phyloP scores from a whole-genome alignment of 2,329 filamentous ascomycete genomes.

The Zalaria sp. region DNA sequence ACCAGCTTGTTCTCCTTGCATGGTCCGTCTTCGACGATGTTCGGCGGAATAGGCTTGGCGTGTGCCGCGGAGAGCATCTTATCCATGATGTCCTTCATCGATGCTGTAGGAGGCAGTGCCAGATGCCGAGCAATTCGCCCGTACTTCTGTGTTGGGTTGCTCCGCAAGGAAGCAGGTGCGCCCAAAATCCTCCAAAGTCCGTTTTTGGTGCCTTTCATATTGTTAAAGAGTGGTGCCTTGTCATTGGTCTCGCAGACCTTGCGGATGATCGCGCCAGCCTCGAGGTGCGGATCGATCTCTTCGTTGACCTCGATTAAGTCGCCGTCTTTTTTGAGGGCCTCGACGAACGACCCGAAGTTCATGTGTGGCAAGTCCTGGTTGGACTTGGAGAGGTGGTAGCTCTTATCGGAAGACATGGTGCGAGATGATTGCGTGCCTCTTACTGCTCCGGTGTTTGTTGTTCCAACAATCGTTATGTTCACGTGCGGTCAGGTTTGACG shows the following conservation, averaged over 20 bases:
- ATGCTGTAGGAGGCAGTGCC: constrained; percentile 23
- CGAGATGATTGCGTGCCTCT: too few species aligned
- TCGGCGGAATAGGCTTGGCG: too few species aligned
- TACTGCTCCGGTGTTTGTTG: too few species aligned
- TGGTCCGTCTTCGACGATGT: too few species aligned
- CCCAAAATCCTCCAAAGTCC: constrained; percentile 37
- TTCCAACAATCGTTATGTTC: too few species aligned
- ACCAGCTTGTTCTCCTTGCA: too few species aligned
- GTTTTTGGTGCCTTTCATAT: constrained; percentile 30
- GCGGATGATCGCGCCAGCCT: constrained; percentile 34
- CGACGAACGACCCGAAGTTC: constrained; percentile 32
- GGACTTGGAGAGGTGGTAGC: constrained; percentile 2
- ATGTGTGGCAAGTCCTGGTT: constrained; percentile 14
- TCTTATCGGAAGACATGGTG: neutral
- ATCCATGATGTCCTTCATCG: too few species aligned
- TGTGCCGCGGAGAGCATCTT: too few species aligned
- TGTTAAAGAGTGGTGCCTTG: constrained; percentile 39
- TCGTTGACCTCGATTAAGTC: constrained; percentile 32
- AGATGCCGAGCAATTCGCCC: constrained; percentile 29
- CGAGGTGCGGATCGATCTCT: constrained; percentile 30
- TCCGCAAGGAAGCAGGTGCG: constrained; percentile 25
- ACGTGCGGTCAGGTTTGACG: too few species aligned
- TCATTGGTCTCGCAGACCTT: constrained; percentile 30
- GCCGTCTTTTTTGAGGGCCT: constrained; percentile 26
- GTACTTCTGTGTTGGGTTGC: constrained; percentile 18